Conservation (phyloP, 495 filamentous ascomycete species). For the Annulohypoxylon nitens region DNA sequence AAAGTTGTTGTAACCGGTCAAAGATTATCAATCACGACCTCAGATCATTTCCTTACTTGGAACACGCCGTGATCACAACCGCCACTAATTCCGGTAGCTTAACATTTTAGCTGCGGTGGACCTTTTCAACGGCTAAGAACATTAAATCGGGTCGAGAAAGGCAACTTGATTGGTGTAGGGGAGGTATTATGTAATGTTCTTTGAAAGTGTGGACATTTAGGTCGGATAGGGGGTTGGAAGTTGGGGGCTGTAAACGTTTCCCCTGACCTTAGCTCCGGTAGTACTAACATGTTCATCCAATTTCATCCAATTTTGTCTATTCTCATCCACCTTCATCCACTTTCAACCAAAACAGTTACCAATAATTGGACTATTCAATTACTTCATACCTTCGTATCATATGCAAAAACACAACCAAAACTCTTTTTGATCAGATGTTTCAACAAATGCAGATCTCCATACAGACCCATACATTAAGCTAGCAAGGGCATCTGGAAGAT, state of each 20-base stretch:
- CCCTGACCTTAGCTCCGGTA: neutral
- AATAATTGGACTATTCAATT: neutral
- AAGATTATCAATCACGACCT: slow-evolving; percentile 1
- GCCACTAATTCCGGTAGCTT: slow-evolving; percentile 1
- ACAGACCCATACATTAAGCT: neutral
- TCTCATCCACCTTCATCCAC: neutral
- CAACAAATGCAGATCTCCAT: slow-evolving; percentile 9
- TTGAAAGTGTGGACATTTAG: neutral
- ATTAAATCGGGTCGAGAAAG: neutral
- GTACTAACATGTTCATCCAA: slow-evolving; percentile 2
- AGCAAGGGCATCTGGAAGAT: neutral
- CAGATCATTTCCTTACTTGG: slow-evolving; percentile 12
- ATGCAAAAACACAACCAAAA: neutral
- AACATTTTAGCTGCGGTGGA: neutral
- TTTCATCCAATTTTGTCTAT: neutral
- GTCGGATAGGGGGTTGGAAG: neutral
- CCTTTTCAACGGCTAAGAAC: slow-evolving; percentile 2
- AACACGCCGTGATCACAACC: neutral
- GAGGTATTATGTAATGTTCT: neutral
- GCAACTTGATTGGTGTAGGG: slow-evolving; percentile 8
- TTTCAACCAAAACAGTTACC: neutral
- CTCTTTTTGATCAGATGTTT: neutral
- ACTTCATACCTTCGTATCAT: slow-evolving; percentile 1
- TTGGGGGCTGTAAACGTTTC: slow-evolving; percentile 2
- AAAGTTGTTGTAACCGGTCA: slow-evolving; percentile 1